These are phyloP conservation scores for Crithidia mellificae DNA, from an alignment of 208 protist genomes.

Conservation along the genomic window DNA sequence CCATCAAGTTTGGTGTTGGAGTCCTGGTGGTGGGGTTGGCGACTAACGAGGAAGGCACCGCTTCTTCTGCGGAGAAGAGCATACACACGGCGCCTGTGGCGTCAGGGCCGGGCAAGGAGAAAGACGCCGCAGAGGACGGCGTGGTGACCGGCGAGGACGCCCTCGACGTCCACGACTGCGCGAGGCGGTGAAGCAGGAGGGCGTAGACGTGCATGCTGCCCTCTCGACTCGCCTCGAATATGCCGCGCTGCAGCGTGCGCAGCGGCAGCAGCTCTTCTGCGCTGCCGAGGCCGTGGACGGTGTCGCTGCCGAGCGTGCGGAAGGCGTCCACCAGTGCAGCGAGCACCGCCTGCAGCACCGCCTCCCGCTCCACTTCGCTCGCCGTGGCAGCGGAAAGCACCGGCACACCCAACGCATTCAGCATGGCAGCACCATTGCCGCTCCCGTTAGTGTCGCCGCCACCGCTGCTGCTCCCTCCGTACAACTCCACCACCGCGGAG, in stretches of 20 bases:
- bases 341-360: slow-evolving; percentile 18
- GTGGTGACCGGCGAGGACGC: background rate
- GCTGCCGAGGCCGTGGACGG: background rate
- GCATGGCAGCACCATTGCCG: too few relatives aligned
- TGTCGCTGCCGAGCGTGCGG: slow-evolving; percentile 1
- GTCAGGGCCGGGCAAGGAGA: slow-evolving; percentile 4
- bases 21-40: background rate
- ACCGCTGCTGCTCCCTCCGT: too few relatives aligned
- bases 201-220: slow-evolving; percentile 26
- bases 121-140: background rate
- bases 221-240: slow-evolving; percentile 29
- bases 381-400: background rate
- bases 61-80: background rate
- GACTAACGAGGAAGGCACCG: background rate
- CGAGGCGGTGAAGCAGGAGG: slow-evolving; percentile 24
- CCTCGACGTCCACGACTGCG: slow-evolving; percentile 14
- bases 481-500: too few relatives aligned
- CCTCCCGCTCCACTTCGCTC: slow-evolving; percentile 5
- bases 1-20: background rate
- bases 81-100: background rate
- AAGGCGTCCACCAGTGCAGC: slow-evolving; percentile 16
- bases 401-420: too few relatives aligned
- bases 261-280: slow-evolving; percentile 29
- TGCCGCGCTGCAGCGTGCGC: slow-evolving; percentile 26
- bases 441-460: too few relatives aligned